Evolutionary conservation across 208 protist species (phyloP), one percentile per base, ranked within the genome.

Genomic region (Leishmania major): DNA sequence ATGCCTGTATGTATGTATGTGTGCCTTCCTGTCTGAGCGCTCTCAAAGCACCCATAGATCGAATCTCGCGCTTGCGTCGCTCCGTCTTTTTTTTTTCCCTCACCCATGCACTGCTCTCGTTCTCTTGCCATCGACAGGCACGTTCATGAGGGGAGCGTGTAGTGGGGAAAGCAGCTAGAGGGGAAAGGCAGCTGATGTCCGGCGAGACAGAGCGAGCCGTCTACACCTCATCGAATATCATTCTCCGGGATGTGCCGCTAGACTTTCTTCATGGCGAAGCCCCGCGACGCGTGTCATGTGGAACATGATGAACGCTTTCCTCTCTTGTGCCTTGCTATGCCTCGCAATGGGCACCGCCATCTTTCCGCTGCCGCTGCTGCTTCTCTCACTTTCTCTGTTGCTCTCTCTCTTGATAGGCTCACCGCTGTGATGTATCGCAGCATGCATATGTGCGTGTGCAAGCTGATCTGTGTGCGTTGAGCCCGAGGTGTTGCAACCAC

Each of bases 31-130:
- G 1, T 53, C 31, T 5, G 10, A 3, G 37, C 22, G n/a, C 67
- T 45, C 19, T 75, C 25, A 62, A 55, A 6, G 15, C 51, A 22
- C 51, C 3, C 57, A 31, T n/a, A n/a, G 25, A n/a, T 62, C 10
- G 17, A 62, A 11, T 62, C 25, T n/a, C 7, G 57, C 57, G 17
- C 28, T 49, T 74, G n/a, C 51, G 55, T 64, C 64, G 72, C 73
- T 22, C 74, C 35, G 43, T 45, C 72, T 43, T 75, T 62, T 75
- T 84, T 70, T 75, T 77, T n/a, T n/a, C 37, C 55, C 10, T 78
- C 45, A 62, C 35, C 6, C 10, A 31, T 47, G 35, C 67, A 17
- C 31, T n/a, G 45, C 70, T 53, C n/a, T 59, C 31, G 35, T 0
- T 53, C 47, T 75, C 6, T 75, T 22, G 40, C 70, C 28, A 1